phyloP scores from a whole-genome alignment of 2,329 filamentous ascomycete genomes.

The Tolypocladium tropicale region DNA sequence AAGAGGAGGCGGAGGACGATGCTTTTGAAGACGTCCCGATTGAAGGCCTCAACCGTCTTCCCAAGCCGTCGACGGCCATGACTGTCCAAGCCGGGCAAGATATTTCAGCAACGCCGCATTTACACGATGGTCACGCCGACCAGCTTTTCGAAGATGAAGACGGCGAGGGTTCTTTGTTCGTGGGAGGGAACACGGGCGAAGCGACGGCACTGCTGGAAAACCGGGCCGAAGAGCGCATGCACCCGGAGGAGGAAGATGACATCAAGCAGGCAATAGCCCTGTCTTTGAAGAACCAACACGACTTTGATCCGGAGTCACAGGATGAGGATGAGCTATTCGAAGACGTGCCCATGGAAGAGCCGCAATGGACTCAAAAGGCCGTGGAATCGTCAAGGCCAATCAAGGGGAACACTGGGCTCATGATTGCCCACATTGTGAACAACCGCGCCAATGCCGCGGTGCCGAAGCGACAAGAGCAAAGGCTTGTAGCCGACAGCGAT shows the following conservation, averaged over 20 bases:
- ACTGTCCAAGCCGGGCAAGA: slow-evolving; percentile 15
- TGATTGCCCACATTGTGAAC: slow-evolving; percentile 66
- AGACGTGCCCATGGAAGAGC: slow-evolving; percentile 33
- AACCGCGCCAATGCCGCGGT: slow-evolving; percentile 57
- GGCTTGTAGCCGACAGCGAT: slow-evolving; percentile 42
- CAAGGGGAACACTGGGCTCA: slow-evolving; percentile 38
- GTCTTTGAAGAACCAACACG: slow-evolving; percentile 61
- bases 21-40: slow-evolving; percentile 92
- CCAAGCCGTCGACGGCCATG: slow-evolving; percentile 38
- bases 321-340: slow-evolving; percentile 37
- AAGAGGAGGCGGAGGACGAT: slow-evolving; percentile 58
- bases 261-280: slow-evolving; percentile 74
- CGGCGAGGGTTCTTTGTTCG: slow-evolving; percentile 38
- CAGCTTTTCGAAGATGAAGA: slow-evolving; percentile 24
- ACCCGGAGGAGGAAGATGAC: slow-evolving; percentile 44
- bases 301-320: slow-evolving; percentile 22
- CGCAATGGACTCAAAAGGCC: slow-evolving; percentile 47
- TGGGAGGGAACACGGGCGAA: slow-evolving; percentile 20
- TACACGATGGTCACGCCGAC: slow-evolving; percentile 12
- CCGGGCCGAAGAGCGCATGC: slow-evolving; percentile 26
- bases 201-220: slow-evolving; percentile 8
- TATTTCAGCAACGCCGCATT: slow-evolving; percentile 14
- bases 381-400: slow-evolving; percentile 41
- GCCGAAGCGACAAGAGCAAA: slow-evolving; percentile 24
- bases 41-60: slow-evolving; percentile 76